Evolutionary conservation across 169 alveolate species (phyloP).

Genomic region (Plasmodium yoelii): DNA sequence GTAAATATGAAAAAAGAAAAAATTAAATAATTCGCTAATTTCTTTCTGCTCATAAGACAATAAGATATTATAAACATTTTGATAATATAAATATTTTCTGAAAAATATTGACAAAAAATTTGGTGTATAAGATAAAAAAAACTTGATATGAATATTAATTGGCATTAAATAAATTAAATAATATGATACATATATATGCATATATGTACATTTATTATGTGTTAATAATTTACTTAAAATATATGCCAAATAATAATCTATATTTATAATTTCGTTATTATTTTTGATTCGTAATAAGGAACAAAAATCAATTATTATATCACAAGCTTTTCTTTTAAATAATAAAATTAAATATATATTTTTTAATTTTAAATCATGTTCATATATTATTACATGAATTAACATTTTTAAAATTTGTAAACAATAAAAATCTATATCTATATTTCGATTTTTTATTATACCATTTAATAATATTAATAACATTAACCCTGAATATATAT

Average conservation of each 20-base stretch:
- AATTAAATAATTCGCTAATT: conserved; percentile 46
- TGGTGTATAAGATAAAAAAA: conserved; percentile 63
- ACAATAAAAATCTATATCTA: conserved; percentile 70
- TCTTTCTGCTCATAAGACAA: conserved; percentile 40
- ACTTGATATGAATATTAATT: conserved; percentile 51
- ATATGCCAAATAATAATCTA: conserved; percentile 59
- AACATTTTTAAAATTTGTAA: conserved; percentile 65
- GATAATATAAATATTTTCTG: conserved; percentile 58
- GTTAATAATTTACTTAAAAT: conserved; percentile 69
- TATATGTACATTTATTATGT: conserved; percentile 68
- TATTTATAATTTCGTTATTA: conserved; percentile 71
- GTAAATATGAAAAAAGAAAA: conserved; percentile 69
- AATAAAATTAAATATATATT: conserved; percentile 60
- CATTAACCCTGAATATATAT: conserved; percentile 65
- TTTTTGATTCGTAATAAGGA: conserved; percentile 24
- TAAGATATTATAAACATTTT: conserved; percentile 36
- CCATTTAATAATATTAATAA: conserved; percentile 61
- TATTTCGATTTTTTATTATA: conserved; percentile 31
- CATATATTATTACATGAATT: conserved; percentile 70
- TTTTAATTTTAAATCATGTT: conserved; percentile 69
- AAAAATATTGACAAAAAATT: conserved; percentile 58
- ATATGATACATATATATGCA: conserved; percentile 66
- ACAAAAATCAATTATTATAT: conserved; percentile 56
- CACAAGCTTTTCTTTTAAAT: conserved; percentile 73
- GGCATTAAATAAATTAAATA: conserved; percentile 74